phyloP scores from a whole-genome alignment of 371 early-diverging fungal species.

The Rhizomucor miehei region DNA sequence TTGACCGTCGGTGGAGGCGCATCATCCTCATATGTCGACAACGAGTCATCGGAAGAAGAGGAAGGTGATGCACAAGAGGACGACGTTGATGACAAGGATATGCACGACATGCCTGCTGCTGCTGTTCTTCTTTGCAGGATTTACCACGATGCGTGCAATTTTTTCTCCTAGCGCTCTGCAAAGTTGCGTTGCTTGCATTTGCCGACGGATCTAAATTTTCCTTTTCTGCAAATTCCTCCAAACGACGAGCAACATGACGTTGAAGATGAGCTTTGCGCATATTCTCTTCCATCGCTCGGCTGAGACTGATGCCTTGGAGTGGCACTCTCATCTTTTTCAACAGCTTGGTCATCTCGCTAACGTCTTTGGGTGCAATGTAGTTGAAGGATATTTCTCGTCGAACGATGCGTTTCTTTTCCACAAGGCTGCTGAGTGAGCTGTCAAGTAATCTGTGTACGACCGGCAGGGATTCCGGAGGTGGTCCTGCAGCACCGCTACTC shows the following conservation, averaged over 20 bases:
- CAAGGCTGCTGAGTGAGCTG: constrained; percentile 14
- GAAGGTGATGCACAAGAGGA: too few species aligned
- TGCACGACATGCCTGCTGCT: too few species aligned
- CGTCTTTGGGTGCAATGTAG: constrained; percentile 33
- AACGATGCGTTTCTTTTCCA: constrained; percentile 33
- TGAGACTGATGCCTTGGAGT: constrained; percentile 32
- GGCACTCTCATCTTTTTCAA: constrained; percentile 35
- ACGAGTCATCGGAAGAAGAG: too few species aligned
- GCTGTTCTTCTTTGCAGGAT: too few species aligned
- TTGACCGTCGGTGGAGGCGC: too few species aligned
- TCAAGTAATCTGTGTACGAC: constrained; percentile 26
- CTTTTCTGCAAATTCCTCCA: constrained; percentile 14
- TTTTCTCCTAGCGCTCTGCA: too few species aligned
- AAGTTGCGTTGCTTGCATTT: neutral
- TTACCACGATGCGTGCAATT: too few species aligned
- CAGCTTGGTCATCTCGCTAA: constrained; percentile 35
- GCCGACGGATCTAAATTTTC: constrained; percentile 15
- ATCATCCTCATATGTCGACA: too few species aligned
- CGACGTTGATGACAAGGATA: too few species aligned
- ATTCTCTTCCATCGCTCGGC: constrained; percentile 42
- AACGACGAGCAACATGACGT: constrained; percentile 9
- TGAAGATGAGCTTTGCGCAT: constrained; percentile 31
- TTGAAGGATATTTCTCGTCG: constrained; percentile 39
- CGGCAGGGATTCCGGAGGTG: constrained; percentile 17
- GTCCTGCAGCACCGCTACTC: neutral